phyloP scores from a whole-genome alignment of 2,329 filamentous ascomycete genomes.

The Curvularia hawaiiensis region DNA sequence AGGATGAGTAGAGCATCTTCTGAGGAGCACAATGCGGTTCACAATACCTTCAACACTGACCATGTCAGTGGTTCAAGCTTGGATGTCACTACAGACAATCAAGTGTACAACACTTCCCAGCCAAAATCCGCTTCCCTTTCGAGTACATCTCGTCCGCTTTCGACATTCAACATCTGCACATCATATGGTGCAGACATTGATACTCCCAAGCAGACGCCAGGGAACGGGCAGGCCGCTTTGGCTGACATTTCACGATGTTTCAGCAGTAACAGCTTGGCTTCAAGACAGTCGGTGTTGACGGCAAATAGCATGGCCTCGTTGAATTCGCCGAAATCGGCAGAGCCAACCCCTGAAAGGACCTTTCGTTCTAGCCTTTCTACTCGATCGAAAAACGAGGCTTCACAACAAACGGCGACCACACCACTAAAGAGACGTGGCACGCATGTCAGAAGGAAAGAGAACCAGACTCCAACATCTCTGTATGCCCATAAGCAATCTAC shows the following conservation, averaged over 20 bases:
- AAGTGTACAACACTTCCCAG: not conserved
- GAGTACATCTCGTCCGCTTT: not conserved
- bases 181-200: conserved; percentile 15
- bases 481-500: conserved; percentile 2
- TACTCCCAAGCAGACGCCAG: conserved; percentile 41
- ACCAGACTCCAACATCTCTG: conserved; percentile 20
- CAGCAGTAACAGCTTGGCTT: conserved; percentile 35
- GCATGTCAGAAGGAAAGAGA: conserved; percentile 30
- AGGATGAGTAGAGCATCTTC: too few relatives aligned
- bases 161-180: conserved; percentile 12
- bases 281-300: conserved; percentile 21
- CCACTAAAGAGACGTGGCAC: conserved; percentile 12
- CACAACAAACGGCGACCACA: conserved; percentile 13
- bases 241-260: conserved; percentile 44
- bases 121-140: not conserved
- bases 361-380: conserved; percentile 27
- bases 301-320: conserved; percentile 24
- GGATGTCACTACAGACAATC: not conserved
- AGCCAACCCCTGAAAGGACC: conserved; percentile 14
- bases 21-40: not conserved
- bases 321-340: conserved; percentile 13
- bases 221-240: conserved; percentile 54
- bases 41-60: not conserved
- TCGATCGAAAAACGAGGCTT: conserved; percentile 11
- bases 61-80: not conserved